Evolutionary conservation across 2,329 filamentous ascomycete genomes (phyloP).

Genomic region (Taxawa tesnikishii): DNA sequence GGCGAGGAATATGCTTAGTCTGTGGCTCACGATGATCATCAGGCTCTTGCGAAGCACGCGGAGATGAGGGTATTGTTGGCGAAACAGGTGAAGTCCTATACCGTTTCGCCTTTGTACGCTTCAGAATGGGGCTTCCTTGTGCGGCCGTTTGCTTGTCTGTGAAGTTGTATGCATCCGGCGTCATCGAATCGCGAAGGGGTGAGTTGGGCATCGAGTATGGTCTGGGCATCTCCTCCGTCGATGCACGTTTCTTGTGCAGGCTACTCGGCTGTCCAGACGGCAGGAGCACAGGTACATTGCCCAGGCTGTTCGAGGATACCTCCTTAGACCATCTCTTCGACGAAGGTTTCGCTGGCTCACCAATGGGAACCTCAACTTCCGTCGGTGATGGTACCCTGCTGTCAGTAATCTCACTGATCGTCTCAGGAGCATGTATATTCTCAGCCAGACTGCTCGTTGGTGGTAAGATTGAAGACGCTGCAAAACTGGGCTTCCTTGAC

Average conservation of each 20-base stretch:
- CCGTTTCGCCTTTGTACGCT: constrained; percentile 26
- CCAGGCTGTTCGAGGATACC: background rate
- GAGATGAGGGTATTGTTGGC: constrained; percentile 12
- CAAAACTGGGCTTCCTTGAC: constrained; percentile 41
- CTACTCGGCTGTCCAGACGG: background rate
- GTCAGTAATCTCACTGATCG: constrained; percentile 32
- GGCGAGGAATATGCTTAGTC: background rate
- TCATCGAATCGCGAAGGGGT: background rate
- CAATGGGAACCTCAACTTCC: constrained; percentile 50
- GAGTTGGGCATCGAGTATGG: constrained; percentile 7
- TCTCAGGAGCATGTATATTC: no score
- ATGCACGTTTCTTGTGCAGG: background rate
- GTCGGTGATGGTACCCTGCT: background rate
- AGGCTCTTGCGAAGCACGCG: constrained; percentile 2
- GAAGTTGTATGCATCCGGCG: constrained; percentile 12
- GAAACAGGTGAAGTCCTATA: constrained; percentile 18
- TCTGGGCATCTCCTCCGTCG: constrained; percentile 7
- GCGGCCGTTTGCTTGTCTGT: background rate
- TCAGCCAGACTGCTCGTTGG: constrained; percentile 15
- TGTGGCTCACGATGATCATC: background rate
- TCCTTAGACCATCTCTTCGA: constrained; percentile 30
- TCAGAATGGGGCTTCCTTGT: constrained; percentile 13
- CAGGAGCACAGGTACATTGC: no score
- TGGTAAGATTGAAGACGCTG: constrained; percentile 18
- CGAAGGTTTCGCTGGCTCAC: constrained; percentile 38